These are phyloP conservation scores for Termitomyces sp. DNA, from an alignment of 1,284 basidiomycete genomes.

Conservation along the genomic window DNA sequence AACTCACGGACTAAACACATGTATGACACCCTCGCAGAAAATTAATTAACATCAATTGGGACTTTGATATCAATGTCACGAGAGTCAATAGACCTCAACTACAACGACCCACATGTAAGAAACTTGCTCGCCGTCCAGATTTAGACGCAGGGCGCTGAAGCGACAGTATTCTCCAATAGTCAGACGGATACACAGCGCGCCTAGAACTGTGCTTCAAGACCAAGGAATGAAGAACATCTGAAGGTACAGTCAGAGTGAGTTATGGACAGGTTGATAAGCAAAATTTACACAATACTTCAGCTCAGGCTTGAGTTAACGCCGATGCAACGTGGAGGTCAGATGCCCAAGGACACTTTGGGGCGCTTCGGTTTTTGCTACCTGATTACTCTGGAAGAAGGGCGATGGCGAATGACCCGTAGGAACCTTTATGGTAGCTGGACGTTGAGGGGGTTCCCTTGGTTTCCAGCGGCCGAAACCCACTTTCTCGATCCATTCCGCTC, in stretches of 20 bases:
- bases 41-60: not conserved
- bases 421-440: not conserved
- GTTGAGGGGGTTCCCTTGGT: not conserved
- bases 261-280: not conserved
- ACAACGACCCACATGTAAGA: not conserved
- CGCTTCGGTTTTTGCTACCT: not conserved
- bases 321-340: not conserved
- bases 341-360: conserved; percentile 3
- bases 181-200: too few species aligned
- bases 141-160: not conserved
- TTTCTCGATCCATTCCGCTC: conserved; percentile 28
- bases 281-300: not conserved
- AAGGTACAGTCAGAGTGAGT: not conserved
- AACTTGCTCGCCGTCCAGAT: not conserved
- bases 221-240: not conserved
- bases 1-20: not conserved
- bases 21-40: not conserved
- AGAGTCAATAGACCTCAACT: not conserved
- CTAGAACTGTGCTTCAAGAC: not conserved
- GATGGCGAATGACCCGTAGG: not conserved
- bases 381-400: conserved; percentile 15
- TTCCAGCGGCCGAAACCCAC: conserved; percentile 29
- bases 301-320: not conserved
- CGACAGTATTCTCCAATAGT: not conserved
- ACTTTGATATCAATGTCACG: not conserved